Evolutionary conservation across 2,329 filamentous ascomycete species (phyloP).

Genomic region (Fusarium compactum): DNA sequence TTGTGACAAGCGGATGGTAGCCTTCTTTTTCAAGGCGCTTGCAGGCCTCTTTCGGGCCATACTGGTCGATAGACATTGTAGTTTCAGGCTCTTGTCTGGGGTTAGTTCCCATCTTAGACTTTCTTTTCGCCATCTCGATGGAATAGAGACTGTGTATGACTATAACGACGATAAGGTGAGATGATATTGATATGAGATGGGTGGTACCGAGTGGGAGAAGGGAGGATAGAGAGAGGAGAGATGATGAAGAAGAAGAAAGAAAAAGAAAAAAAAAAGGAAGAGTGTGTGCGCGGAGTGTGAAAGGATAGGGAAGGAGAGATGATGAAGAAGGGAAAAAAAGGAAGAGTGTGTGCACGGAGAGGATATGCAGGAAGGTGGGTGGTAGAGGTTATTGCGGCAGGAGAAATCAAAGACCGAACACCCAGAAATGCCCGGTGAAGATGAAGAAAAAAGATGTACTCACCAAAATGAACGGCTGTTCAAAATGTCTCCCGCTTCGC

Average conservation of each 20-base stretch:
- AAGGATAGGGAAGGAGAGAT: not conserved
- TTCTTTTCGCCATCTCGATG: not conserved
- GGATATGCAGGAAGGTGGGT: not conserved
- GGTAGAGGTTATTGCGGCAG: not conserved
- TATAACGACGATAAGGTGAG: not conserved
- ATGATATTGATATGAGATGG: not conserved
- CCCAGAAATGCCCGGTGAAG: not conserved
- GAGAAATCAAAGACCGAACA: not conserved
- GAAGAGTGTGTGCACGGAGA: not conserved
- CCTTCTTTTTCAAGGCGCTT: not conserved
- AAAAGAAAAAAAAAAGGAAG: too few relatives aligned
- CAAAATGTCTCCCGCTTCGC: not conserved
- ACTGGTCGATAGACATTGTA: not conserved
- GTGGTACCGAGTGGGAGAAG: not conserved
- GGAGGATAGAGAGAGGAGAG: not conserved
- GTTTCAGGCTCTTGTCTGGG: not conserved
- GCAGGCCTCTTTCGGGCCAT: not conserved
- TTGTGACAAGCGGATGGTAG: conserved; percentile 1
- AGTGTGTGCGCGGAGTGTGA: not conserved
- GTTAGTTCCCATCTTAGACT: not conserved
- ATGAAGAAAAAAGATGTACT: not conserved
- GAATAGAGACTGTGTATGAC: not conserved
- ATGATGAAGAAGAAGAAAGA: not conserved
- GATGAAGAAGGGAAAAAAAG: not conserved
- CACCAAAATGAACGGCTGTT: not conserved